These are phyloP conservation scores for Pseudogymnoascus sp. DNA, from an alignment of 2,329 filamentous ascomycete genomes.

Conservation along the genomic window DNA sequence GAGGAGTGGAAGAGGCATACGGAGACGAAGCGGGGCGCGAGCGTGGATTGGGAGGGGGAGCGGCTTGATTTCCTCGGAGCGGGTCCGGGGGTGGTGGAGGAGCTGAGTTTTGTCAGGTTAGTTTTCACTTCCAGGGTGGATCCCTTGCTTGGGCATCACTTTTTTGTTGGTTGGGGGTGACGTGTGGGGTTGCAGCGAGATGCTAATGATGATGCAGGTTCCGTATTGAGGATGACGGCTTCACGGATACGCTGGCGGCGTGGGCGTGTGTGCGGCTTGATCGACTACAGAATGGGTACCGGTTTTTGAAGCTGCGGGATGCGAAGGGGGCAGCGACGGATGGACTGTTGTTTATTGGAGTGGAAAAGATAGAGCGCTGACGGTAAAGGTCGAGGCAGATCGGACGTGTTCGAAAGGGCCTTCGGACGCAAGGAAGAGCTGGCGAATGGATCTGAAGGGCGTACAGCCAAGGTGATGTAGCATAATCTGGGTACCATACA, in stretches of 20 bases:
- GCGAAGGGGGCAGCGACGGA: conserved; percentile 56
- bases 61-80: conserved; percentile 52
- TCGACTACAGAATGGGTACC: conserved; percentile 65
- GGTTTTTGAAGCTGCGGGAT: conserved; percentile 71
- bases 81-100: conserved; percentile 50
- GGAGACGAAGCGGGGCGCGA: conserved; percentile 45
- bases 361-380: conserved; percentile 48
- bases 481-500: conserved; percentile 1
- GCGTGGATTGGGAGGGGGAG: conserved; percentile 51
- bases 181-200: neutral
- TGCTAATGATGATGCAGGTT: conserved; percentile 38
- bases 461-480: neutral
- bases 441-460: conserved; percentile 2
- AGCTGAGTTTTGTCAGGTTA: conserved; percentile 67
- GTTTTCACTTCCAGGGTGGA: conserved; percentile 25
- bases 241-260: conserved; percentile 70
- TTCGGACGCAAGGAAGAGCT: neutral
- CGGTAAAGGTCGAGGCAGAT: neutral
- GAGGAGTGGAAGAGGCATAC: conserved; percentile 53
- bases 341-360: conserved; percentile 65
- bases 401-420: neutral
- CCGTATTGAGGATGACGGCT: conserved; percentile 81
- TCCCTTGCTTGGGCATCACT: neutral
- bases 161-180: neutral
- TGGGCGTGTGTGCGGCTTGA: conserved; percentile 89